Percentiles rank a stretch among this genome's conserved stretches.
phyloP scores from a whole-genome alignment of 805 yeast species.

The Ogataea kodamae region DNA sequence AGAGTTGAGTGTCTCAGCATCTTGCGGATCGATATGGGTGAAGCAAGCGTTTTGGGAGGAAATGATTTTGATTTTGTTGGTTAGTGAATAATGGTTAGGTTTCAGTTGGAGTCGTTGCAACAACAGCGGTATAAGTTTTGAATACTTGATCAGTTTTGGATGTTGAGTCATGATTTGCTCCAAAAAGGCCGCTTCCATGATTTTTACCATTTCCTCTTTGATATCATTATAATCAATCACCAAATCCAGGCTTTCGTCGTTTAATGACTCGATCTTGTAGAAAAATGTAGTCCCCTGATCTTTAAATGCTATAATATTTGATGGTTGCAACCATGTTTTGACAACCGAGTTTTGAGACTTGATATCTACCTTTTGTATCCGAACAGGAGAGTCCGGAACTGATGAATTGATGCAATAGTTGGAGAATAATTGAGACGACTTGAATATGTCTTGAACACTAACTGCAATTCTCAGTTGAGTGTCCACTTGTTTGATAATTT shows the following conservation, averaged over 20 bases:
- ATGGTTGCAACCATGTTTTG: slow-evolving; percentile 32
- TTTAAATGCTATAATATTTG: slow-evolving; percentile 48
- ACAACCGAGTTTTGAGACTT: slow-evolving; percentile 20
- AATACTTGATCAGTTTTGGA: slow-evolving; percentile 21
- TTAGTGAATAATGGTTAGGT: slow-evolving; percentile 29
- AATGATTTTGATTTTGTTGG: slow-evolving; percentile 17
- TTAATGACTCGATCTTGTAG: slow-evolving; percentile 43
- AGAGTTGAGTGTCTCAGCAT: slow-evolving; percentile 12
- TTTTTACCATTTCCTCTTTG: slow-evolving; percentile 39
- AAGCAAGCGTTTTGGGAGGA: slow-evolving; percentile 14
- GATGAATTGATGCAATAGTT: slow-evolving; percentile 68
- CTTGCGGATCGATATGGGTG: slow-evolving; percentile 13
- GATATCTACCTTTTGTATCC: slow-evolving; percentile 42
- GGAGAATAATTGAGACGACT: slow-evolving; percentile 51
- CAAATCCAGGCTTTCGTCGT: slow-evolving; percentile 39
- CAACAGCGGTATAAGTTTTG: slow-evolving; percentile 20
- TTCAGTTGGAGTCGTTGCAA: slow-evolving; percentile 24
- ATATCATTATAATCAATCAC: slow-evolving; percentile 45
- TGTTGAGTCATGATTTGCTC: slow-evolving; percentile 8
- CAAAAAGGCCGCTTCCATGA: slow-evolving; percentile 24
- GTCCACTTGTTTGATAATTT: slow-evolving; percentile 37
- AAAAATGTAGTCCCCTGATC: slow-evolving; percentile 70
- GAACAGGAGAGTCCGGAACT: slow-evolving; percentile 46
- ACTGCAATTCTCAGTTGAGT: slow-evolving; percentile 62
- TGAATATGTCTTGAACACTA: slow-evolving; percentile 77